Evolutionary conservation across 2,329 filamentous ascomycete species (phyloP), one percentile per base, ranked within the genome.

Genomic region (Trichoderma aggressivum): DNA sequence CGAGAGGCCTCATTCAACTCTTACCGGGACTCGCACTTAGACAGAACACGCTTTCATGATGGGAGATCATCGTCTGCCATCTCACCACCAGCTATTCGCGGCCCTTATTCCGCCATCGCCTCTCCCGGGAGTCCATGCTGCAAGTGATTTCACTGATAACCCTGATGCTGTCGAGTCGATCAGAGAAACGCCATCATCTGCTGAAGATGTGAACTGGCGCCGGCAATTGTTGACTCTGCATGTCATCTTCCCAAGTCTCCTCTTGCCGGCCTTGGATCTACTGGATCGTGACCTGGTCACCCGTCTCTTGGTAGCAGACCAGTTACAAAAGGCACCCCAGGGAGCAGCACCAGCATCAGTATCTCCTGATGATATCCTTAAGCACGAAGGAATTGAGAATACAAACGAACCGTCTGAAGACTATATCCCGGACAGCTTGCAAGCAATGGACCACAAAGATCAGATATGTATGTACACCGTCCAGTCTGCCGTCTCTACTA

Each of bases 231-330:
- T 94, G 1, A 94, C 93, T 0, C 87, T 97, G 0, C 94, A 98
- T 81, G 92, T 94, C 39, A 83, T 98, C 16, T 97, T 97, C 77
- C 94, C 94, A 0, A 88, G 89, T 73, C 87, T 94, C 68, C 83
- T 98, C 2, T 89, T 98, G 1, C 92, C 94, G 3, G 94, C 95
- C 0, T 86, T 99, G 3, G 94, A 98, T 80, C 86, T 98, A 0
- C 86, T 99, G 1, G 96, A 99, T 80, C 88, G 93, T 30, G 83
- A 86, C 3, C 87, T 96, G 0, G 88, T 97, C 39, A 89, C 85
- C 7, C 86, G 89, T 1, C 80, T 90, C 5, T 70, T 71, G 32
- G 59, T 69, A 10, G 53, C 36, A 12, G 8, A 8, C 30, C 14
- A 28, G 8, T 26, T 70, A 73, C 30, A 63, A 32, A n/a, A 18